A percentile compares a stretch with the other conserved stretches of the same genome.
Conservation (phyloP, 805 yeast genomes). For the Starmera dryadoides region DNA sequence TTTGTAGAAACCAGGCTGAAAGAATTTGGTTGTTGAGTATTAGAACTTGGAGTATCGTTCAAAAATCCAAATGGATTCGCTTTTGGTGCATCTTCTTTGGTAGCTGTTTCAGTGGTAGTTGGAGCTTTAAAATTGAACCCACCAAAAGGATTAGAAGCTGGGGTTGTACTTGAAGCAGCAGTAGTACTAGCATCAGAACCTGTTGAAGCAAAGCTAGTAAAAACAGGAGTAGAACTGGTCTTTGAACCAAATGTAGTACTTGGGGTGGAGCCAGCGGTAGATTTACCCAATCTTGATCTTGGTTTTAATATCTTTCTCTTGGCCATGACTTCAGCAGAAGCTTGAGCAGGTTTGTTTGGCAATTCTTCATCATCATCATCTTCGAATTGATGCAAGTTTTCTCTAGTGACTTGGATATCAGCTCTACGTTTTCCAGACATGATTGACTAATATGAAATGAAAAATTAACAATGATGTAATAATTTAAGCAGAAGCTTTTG, state of each 20-base stretch:
- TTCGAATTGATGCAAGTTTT: constrained; percentile 26
- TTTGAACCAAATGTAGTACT: constrained; percentile 1
- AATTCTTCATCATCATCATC: constrained; percentile 30
- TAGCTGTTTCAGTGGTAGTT: background rate
- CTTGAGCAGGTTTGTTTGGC: constrained; percentile 30
- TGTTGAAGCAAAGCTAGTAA: constrained; percentile 6
- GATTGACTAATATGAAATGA: too few species aligned
- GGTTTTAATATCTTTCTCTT: constrained; percentile 64
- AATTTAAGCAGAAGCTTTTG: too few species aligned
- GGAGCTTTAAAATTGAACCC: constrained; percentile 3
- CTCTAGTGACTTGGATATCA: constrained; percentile 54
- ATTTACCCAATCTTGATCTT: constrained; percentile 29
- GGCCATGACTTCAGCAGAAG: constrained; percentile 58
- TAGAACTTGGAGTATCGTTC: background rate
- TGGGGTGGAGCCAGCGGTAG: constrained; percentile 2
- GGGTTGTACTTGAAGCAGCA: constrained; percentile 4
- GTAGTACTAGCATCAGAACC: background rate
- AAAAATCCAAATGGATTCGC: constrained; percentile 2
- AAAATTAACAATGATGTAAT: too few species aligned
- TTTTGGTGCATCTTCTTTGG: background rate
- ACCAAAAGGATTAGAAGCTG: constrained; percentile 2
- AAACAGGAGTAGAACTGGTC: constrained; percentile 4
- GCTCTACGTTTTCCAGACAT: constrained; percentile 68
- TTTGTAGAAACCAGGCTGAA: background rate
- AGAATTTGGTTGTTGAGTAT: background rate